Conservation (phyloP, 768 basidiomycete species). For the Termitomyces sp. region DNA sequence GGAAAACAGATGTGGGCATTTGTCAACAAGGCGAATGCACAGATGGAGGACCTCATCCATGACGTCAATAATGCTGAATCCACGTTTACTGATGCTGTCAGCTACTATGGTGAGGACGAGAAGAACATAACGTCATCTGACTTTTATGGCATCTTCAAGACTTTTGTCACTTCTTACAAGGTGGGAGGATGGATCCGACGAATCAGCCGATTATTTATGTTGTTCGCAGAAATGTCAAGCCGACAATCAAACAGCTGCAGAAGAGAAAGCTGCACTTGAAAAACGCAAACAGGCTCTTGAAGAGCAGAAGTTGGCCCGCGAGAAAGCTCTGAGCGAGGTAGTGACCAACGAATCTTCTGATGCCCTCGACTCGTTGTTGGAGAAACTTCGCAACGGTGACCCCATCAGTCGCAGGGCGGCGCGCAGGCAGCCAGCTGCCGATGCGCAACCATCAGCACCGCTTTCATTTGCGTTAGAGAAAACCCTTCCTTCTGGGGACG, state of each 20-base stretch:
- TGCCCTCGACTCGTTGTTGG: constrained; percentile 68
- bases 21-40: constrained; percentile 66
- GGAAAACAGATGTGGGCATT: constrained; percentile 93
- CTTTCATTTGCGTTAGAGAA: constrained; percentile 32
- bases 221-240: constrained; percentile 76
- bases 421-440: constrained; percentile 43
- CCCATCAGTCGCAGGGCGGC: constrained; percentile 54
- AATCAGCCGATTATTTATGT: not conserved
- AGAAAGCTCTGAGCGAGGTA: constrained; percentile 40
- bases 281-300: constrained; percentile 67
- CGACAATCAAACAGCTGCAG: constrained; percentile 72
- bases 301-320: constrained; percentile 53
- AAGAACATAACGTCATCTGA: constrained; percentile 83
- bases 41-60: constrained; percentile 82
- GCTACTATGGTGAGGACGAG: constrained; percentile 92
- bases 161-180: constrained; percentile 91
- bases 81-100: constrained; percentile 79
- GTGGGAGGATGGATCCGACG: constrained; percentile 27
- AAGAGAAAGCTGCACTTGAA: constrained; percentile 65
- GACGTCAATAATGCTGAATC: constrained; percentile 84
- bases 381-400: constrained; percentile 69
- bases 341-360: constrained; percentile 48
- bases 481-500: constrained; percentile 24
- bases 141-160: constrained; percentile 97
- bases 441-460: constrained; percentile 28